Percentiles rank a stretch among this genome's conserved stretches.
Evolutionary conservation across 2,329 filamentous ascomycete genomes (phyloP).

Genomic region (Harringtonia lauricola): DNA sequence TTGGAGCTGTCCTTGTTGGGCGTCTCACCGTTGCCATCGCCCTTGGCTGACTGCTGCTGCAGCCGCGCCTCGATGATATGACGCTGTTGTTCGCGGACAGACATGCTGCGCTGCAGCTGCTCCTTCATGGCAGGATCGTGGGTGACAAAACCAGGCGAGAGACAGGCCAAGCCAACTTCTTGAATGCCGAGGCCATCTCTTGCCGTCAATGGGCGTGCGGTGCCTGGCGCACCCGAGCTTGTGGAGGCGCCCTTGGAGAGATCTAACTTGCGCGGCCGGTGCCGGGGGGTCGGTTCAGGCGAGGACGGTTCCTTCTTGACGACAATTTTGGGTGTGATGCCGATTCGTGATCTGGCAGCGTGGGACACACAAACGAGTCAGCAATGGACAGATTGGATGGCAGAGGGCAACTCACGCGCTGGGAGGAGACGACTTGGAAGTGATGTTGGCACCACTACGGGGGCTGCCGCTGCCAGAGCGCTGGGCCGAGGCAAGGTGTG

Average conservation of each 20-base stretch:
- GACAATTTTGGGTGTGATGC: conserved; percentile 63
- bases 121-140: conserved; percentile 95
- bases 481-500: conserved; percentile 25
- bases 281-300: conserved; percentile 65
- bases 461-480: conserved; percentile 46
- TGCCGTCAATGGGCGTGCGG: conserved; percentile 66
- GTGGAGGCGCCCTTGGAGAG: conserved; percentile 53
- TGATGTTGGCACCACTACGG: conserved; percentile 23
- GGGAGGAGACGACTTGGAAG: conserved; percentile 43
- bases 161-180: conserved; percentile 84
- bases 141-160: conserved; percentile 92
- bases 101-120: conserved; percentile 87
- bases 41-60: conserved; percentile 77
- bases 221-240: conserved; percentile 40
- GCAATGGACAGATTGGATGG: background rate
- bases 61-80: conserved; percentile 87
- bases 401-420: conserved; percentile 40
- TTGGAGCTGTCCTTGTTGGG: conserved; percentile 34
- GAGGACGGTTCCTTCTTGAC: conserved; percentile 96
- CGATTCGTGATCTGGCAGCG: conserved; percentile 36
- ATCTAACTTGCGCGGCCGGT: conserved; percentile 67
- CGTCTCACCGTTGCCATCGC: conserved; percentile 49
- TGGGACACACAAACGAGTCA: conserved; percentile 10
- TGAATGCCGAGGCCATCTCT: conserved; percentile 75
- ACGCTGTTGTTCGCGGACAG: conserved; percentile 85